Evolutionary conservation across 2,329 filamentous ascomycete genomes (phyloP).

Genomic region (Eutypella sp.): DNA sequence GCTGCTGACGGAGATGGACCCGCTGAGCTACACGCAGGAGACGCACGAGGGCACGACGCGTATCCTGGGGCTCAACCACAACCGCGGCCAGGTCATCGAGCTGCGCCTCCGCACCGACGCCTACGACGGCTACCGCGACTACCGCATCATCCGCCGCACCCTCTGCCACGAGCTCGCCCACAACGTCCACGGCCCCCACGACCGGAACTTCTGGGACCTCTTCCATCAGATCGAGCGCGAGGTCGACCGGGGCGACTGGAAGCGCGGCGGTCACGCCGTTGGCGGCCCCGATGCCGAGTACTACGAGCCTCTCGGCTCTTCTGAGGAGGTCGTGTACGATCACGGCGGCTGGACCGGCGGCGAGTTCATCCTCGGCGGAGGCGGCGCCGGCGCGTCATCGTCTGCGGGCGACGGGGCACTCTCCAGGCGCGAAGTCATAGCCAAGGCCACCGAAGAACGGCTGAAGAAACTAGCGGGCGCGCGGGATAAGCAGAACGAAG

Average conservation of each 20-base stretch:
- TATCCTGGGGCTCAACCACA: slow-evolving; percentile 82
- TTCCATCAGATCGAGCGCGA: slow-evolving; percentile 84
- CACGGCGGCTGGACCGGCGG: slow-evolving; percentile 75
- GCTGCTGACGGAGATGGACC: slow-evolving; percentile 93
- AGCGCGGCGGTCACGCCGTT: slow-evolving; percentile 60
- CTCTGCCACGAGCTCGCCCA: slow-evolving; percentile 94
- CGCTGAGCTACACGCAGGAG: slow-evolving; percentile 66
- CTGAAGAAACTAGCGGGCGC: slow-evolving; percentile 35
- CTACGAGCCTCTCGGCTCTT: slow-evolving; percentile 45
- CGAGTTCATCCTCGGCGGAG: slow-evolving; percentile 66
- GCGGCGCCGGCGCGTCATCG: slow-evolving; percentile 26
- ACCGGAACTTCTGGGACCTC: slow-evolving; percentile 83
- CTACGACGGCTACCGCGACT: slow-evolving; percentile 90
- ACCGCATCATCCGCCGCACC: slow-evolving; percentile 84
- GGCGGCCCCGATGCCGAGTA: slow-evolving; percentile 61
- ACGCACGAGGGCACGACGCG: slow-evolving; percentile 69
- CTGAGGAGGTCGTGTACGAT: slow-evolving; percentile 55
- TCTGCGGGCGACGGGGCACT: slow-evolving; percentile 37
- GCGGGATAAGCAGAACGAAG: background rate
- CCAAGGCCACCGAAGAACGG: slow-evolving; percentile 67
- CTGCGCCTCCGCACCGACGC: slow-evolving; percentile 86
- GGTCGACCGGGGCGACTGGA: slow-evolving; percentile 77
- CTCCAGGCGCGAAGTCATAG: slow-evolving; percentile 69
- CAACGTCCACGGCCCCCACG: slow-evolving; percentile 81
- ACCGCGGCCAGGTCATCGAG: slow-evolving; percentile 85